Base-by-base conservation (phyloP, 176 grass and related monocot species). In the Panicum miliaceum region DNA sequence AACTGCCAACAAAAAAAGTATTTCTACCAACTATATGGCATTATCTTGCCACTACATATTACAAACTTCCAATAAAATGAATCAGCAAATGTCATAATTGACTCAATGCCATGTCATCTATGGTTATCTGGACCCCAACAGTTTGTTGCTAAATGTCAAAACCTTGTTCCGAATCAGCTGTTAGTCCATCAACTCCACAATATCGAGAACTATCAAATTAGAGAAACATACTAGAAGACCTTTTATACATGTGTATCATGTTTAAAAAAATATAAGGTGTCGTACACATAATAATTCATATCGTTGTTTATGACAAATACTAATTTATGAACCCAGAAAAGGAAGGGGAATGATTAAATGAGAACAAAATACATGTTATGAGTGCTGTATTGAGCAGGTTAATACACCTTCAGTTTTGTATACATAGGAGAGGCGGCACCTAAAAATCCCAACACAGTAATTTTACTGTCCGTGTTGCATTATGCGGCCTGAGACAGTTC, bases 101-200 rank as follows among this genome's bases (percentile, higher is more conserved):
- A 85, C 27, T 35, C 9, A 12, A 51, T 12, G 0, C 20, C 42
- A 62, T 69, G 15, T 50, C 64, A 70, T 70, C 16, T 62, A 9
- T 18, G 14, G 65, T 62, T 85, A 85, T 79, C 51, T 20, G 12
- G 10, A 41, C 8, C 47, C 64, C 50, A 72, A 34, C 53, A 12
- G 47, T 8, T 69, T 53, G 51, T 53, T 7, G 51, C 51, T 53
- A 19, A 53, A 59, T 4, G 35, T 12, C 73, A 77, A 77, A 37
- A 56, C 53, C 36, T 69, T 53, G 20, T 26, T 38, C 40, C 15
- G 19, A 12, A 36, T n/a, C 40, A 79, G 3, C 25, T 9, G 61
- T 61, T 18, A 61, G 29, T 23, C 20, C 40, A 61, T 61, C 83
- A 79, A 79, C 16, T 12, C 52, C 52, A 61, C 40, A 71, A 15